Evolutionary conservation across 1,284 basidiomycete species (phyloP).

Genomic region (Ustilago bromivora): DNA sequence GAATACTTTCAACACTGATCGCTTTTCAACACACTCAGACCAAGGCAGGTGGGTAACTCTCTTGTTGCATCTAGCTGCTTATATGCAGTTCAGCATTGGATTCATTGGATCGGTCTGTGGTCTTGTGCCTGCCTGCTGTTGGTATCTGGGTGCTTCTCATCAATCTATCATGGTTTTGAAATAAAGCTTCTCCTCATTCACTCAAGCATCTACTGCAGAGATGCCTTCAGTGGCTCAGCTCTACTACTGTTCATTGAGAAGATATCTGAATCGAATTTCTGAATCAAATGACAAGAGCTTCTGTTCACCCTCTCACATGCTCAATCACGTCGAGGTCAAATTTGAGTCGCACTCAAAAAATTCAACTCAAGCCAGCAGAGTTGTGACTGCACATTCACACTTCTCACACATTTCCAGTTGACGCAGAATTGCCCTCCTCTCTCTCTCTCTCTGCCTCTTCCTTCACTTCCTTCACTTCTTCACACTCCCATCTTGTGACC

Average conservation of each 20-base stretch:
- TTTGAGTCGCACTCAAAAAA: conserved; percentile 26
- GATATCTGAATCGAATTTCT: no score
- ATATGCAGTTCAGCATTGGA: conserved; percentile 7
- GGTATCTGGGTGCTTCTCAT: background rate
- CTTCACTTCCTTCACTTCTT: conserved; percentile 5
- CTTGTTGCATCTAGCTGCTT: background rate
- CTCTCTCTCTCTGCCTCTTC: background rate
- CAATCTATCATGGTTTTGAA: background rate
- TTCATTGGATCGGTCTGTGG: background rate
- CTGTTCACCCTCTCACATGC: background rate
- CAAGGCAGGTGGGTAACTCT: background rate
- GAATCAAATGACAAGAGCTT: background rate
- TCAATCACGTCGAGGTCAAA: conserved; percentile 23
- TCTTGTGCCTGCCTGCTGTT: background rate
- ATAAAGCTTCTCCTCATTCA: conserved; percentile 4
- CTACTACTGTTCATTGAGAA: background rate
- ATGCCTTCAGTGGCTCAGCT: background rate
- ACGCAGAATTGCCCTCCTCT: conserved; percentile 1
- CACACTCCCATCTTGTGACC: background rate
- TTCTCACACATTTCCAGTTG: conserved; percentile 26
- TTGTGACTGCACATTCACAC: background rate
- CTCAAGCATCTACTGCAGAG: conserved; percentile 4
- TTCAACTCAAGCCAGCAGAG: conserved; percentile 7
- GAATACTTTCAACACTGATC: no score
- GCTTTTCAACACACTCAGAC: background rate